phyloP scores from a whole-genome alignment of 139 green algal genomes.

The Haematococcus lacustris region DNA sequence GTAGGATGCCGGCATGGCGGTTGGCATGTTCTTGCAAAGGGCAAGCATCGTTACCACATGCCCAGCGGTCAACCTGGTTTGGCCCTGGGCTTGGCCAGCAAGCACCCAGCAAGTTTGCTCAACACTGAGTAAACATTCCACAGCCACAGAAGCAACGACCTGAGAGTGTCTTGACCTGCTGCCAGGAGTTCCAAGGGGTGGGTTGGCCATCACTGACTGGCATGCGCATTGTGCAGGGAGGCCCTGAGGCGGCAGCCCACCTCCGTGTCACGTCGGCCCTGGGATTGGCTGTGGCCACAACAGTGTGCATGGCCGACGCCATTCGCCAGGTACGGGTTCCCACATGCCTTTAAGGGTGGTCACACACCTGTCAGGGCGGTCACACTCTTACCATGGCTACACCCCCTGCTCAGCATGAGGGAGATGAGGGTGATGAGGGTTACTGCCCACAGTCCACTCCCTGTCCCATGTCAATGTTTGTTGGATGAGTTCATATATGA shows the following conservation, averaged over 20 bases:
- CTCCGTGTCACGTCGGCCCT: background rate
- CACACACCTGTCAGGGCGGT: background rate
- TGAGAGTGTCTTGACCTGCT: background rate
- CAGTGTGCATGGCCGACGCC: conserved; percentile 46
- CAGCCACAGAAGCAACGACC: background rate
- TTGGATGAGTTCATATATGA: no score
- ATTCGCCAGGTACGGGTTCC: conserved; percentile 39
- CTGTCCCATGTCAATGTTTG: no score
- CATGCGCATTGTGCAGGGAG: no score
- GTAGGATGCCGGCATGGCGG: no score
- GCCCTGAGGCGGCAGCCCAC: no score
- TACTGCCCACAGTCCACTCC: background rate
- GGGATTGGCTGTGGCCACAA: conserved; percentile 6
- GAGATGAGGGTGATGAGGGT: background rate
- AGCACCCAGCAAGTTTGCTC: no score
- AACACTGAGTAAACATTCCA: background rate
- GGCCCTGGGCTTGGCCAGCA: no score
- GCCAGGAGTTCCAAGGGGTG: background rate
- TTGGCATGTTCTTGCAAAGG: no score
- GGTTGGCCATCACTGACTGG: background rate
- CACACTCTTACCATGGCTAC: background rate
- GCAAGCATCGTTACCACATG: no score
- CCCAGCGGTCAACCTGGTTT: no score
- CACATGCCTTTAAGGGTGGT: background rate
- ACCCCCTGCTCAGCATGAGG: background rate